A percentile compares a stretch with the other conserved stretches of the same genome.
Conservation (phyloP, 306 rosid genomes). For the Glycine tomentella region DNA sequence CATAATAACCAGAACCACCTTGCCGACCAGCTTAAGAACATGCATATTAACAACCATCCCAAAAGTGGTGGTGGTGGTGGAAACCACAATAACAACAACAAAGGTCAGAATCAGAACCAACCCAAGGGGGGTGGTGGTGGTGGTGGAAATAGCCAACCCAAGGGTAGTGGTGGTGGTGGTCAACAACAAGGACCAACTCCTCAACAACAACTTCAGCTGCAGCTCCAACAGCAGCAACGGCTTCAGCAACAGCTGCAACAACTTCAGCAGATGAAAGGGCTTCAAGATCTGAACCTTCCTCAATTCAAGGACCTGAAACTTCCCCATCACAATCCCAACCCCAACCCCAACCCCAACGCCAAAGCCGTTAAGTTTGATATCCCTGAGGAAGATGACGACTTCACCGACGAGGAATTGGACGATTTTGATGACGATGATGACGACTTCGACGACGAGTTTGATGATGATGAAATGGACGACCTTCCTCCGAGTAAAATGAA, state of each 20-base stretch:
- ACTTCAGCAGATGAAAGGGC: conserved; percentile 77
- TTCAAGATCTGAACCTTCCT: conserved; percentile 72
- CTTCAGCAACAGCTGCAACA: conserved; percentile 47
- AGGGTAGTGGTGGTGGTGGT: conserved; percentile 52
- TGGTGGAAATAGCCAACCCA: conserved; percentile 55
- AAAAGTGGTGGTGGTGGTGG: conserved; percentile 48
- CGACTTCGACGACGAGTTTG: conserved; percentile 56
- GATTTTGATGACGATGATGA: conserved; percentile 39
- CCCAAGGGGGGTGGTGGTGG: conserved; percentile 26
- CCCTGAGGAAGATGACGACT: conserved; percentile 64
- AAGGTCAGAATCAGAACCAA: conserved; percentile 44
- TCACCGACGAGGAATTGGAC: conserved; percentile 56
- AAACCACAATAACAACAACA: conserved; percentile 42
- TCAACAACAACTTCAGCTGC: conserved; percentile 46
- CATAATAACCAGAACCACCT: conserved; percentile 53
- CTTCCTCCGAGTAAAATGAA: conserved; percentile 62
- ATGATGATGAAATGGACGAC: conserved; percentile 69
- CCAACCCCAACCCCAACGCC: conserved; percentile 54
- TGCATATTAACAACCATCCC: conserved; percentile 59
- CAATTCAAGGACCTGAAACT: not conserved
- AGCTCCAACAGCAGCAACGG: conserved; percentile 51
- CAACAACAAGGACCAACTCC: conserved; percentile 54
- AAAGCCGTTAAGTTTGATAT: conserved; percentile 65
- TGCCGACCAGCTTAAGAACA: conserved; percentile 69
- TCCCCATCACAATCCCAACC: conserved; percentile 54